phyloP scores from a whole-genome alignment of 108 stramenopile genomes.

The Nitzschia sp. region DNA sequence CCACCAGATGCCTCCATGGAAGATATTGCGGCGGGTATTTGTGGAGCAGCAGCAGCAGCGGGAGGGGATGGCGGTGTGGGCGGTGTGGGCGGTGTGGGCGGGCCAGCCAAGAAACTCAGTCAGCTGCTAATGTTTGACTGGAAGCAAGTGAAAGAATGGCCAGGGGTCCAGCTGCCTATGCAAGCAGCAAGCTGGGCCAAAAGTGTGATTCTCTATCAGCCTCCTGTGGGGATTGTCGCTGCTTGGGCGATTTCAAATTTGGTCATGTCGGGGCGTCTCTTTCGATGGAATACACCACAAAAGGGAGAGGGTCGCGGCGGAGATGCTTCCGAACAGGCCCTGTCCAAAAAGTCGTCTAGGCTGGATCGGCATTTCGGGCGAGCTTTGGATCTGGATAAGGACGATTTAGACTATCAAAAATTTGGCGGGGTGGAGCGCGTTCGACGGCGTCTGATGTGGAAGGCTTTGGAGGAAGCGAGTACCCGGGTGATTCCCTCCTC shows the following conservation, averaged over 20 bases:
- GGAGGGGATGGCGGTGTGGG: neutral
- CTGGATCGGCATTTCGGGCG: slow-evolving; percentile 40
- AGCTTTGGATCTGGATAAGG: slow-evolving; percentile 61
- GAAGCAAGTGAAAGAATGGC: neutral
- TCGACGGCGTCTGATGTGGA: slow-evolving; percentile 36
- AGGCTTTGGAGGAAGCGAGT: slow-evolving; percentile 17
- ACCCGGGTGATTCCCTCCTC: neutral
- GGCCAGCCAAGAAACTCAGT: neutral
- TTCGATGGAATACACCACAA: slow-evolving; percentile 26
- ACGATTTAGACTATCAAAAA: slow-evolving; percentile 52
- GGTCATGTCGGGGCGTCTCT: slow-evolving; percentile 29
- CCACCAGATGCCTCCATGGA: neutral
- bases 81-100: neutral
- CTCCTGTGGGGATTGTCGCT: slow-evolving; percentile 71
- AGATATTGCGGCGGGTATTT: neutral
- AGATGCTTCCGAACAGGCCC: slow-evolving; percentile 33
- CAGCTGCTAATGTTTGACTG: neutral
- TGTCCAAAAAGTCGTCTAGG: slow-evolving; percentile 38
- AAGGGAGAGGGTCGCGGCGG: neutral
- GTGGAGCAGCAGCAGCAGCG: neutral
- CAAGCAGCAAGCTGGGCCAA: neutral
- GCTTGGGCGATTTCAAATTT: slow-evolving; percentile 34
- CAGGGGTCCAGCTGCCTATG: neutral
- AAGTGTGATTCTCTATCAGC: slow-evolving; percentile 52
- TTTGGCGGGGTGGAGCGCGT: slow-evolving; percentile 68